phyloP scores from a whole-genome alignment of 352 stramenopile genomes.

The Elongisporangium senticosum region DNA sequence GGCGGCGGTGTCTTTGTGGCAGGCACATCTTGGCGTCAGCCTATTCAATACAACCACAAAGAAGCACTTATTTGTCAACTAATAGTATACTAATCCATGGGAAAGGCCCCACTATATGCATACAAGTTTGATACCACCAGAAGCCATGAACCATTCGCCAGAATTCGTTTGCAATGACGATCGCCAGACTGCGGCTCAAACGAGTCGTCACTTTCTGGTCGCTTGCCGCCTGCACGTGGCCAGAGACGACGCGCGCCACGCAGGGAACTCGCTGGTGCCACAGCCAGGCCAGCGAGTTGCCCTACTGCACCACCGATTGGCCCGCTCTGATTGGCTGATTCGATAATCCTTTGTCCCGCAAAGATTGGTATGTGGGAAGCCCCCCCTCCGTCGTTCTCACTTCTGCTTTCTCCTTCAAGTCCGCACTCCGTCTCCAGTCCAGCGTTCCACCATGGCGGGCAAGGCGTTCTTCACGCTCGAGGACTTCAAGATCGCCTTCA shows the following conservation, averaged over 20 bases:
- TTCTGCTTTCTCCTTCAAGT: not conserved
- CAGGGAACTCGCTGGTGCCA: not conserved
- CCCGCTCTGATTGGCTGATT: not conserved
- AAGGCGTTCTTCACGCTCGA: constrained; percentile 36
- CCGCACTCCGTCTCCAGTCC: not conserved
- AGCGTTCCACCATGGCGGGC: constrained; percentile 2
- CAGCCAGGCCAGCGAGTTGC: not conserved
- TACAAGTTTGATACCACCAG: not conserved
- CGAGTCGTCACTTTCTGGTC: not conserved
- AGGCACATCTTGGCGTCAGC: not conserved
- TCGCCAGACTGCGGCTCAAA: not conserved
- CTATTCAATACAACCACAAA: not conserved
- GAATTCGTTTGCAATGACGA: not conserved
- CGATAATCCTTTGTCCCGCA: not conserved
- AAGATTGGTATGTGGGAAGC: not conserved
- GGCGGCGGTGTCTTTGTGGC: not conserved
- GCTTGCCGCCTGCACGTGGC: not conserved
- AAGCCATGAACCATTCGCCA: not conserved
- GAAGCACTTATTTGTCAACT: not conserved
- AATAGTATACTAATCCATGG: no score
- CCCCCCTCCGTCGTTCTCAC: not conserved
- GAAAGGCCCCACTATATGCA: no score
- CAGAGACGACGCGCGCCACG: no score
- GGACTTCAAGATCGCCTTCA: constrained; percentile 33
- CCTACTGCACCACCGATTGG: not conserved